Base-by-base conservation (phyloP, 1,284 basidiomycete species). In the Boletus sp. region DNA sequence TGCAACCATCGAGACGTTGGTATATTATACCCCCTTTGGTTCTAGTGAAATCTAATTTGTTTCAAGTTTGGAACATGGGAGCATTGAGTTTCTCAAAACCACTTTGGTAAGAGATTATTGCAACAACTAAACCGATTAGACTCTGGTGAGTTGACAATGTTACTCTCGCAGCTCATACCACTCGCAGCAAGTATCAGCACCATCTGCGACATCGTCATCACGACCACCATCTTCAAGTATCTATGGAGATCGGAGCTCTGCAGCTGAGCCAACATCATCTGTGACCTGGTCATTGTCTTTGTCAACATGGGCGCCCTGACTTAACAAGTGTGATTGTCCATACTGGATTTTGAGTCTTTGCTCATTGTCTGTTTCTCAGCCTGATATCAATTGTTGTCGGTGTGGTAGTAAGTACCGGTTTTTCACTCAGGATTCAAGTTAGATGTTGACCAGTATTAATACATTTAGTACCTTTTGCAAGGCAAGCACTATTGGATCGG, bases 221-320 rank as follows among this genome's bases (percentile, higher is more conserved):
- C 65, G 1, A 10, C 4, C 17, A 56, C 58, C 1, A 56, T 67
- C 19, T 58, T 67, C 56, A 61, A 49, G 53, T 33, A 58, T 19
- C 9, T 66, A 19, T 67, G 65, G 65, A 28, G n/a, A 23, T 66
- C 65, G 1, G 65, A 58, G 23, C 46, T 66, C 21, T 48, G 56
- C 6, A 23, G 48, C 19, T 35, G 54, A 25, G 50, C 54, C 33
- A 35, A 38, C 8, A 7, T 59, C 9, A 1, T 64, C 23, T 61
- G 59, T 19, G 52, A 61, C 14, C 37, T 66, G 1, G 61, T 66
- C 0, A 27, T 66, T 14, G 50, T 66, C 1, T 66, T 64, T 10
- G 25, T 64, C 44, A 66, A 65, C 23, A 59, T 63, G 64, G 64
- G 64, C 21, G 57, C 50, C 6, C n/a, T 65, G 35, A 65, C 64